Conservation (phyloP, 169 alveolate species). For the Plasmodium reichenowi region DNA sequence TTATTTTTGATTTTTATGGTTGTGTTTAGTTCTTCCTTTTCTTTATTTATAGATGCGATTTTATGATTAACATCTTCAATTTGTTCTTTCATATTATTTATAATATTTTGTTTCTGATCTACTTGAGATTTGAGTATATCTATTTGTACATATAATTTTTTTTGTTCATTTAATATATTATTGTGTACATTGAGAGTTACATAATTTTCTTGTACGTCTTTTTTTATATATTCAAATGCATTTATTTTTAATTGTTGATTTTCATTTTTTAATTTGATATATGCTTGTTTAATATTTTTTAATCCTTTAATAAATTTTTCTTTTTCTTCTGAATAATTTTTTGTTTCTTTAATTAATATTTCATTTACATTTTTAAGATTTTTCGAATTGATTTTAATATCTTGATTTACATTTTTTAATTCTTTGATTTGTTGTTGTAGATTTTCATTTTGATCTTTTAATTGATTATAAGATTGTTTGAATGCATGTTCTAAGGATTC, state of each 20-base stretch:
- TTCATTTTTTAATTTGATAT: slow-evolving; percentile 51
- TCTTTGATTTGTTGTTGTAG: slow-evolving; percentile 29
- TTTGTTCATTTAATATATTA: slow-evolving; percentile 34
- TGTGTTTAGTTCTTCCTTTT: slow-evolving; percentile 60
- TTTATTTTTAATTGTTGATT: slow-evolving; percentile 46
- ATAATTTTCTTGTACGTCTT: slow-evolving; percentile 67
- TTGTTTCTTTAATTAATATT: slow-evolving; percentile 39
- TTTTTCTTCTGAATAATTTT: slow-evolving; percentile 37
- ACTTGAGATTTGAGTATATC: slow-evolving; percentile 32
- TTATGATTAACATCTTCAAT: slow-evolving; percentile 11
- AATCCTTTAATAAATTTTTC: slow-evolving; percentile 70
- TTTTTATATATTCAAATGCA: slow-evolving; percentile 45
- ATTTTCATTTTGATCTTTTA: slow-evolving; percentile 35
- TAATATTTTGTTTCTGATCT: slow-evolving; percentile 18
- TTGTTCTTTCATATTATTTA: slow-evolving; percentile 18
- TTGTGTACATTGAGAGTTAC: slow-evolving; percentile 42
- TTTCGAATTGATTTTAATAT: slow-evolving; percentile 52
- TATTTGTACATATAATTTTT: slow-evolving; percentile 22
- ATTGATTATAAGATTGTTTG: slow-evolving; percentile 46
- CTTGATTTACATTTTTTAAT: slow-evolving; percentile 43
- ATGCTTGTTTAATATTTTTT: slow-evolving; percentile 57
- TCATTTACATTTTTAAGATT: slow-evolving; percentile 69
- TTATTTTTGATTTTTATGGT: slow-evolving; percentile 50
- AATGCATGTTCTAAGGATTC: slow-evolving; percentile 54
- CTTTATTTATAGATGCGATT: slow-evolving; percentile 6